phyloP scores from a whole-genome alignment of 495 filamentous ascomycete species.

The Rhypophila decipiens region DNA sequence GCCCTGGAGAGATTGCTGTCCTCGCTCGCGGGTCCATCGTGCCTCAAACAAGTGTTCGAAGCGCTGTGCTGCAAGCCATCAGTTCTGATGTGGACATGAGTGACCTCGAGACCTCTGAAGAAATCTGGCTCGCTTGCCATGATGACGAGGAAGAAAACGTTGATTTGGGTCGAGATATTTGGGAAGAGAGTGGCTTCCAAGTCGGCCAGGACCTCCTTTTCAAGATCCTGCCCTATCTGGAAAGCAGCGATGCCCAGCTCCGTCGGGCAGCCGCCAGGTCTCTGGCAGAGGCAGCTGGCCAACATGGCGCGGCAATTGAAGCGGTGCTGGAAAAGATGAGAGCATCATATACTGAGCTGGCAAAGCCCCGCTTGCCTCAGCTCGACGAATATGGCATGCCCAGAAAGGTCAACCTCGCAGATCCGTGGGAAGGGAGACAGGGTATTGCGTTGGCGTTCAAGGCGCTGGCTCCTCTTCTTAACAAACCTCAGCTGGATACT shows the following conservation, averaged over 20 bases:
- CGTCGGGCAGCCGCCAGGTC: constrained; percentile 77
- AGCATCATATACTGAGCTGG: constrained; percentile 63
- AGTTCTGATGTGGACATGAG: constrained; percentile 86
- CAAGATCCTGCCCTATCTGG: constrained; percentile 68
- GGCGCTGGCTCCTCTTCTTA: constrained; percentile 65
- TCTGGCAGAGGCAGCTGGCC: constrained; percentile 62
- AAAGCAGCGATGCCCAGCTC: constrained; percentile 69
- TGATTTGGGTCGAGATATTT: constrained; percentile 77
- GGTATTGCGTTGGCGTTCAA: constrained; percentile 83
- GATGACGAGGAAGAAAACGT: constrained; percentile 85
- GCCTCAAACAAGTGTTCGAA: constrained; percentile 69
- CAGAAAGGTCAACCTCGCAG: constrained; percentile 70
- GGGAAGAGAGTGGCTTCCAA: constrained; percentile 86
- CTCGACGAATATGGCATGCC: constrained; percentile 92
- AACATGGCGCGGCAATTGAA: constrained; percentile 39
- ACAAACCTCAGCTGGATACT: constrained; percentile 58
- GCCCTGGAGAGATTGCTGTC: constrained; percentile 56
- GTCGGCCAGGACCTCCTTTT: constrained; percentile 55
- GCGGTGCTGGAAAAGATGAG: constrained; percentile 57
- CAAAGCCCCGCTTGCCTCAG: constrained; percentile 72
- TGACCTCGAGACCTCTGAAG: constrained; percentile 74
- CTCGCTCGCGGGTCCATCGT: constrained; percentile 72
- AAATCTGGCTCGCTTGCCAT: constrained; percentile 89
- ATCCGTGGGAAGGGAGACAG: constrained; percentile 85
- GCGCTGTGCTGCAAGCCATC: constrained; percentile 84